A percentile compares a stretch with the other conserved stretches of the same genome.
Evolutionary conservation across 2,329 filamentous ascomycete species (phyloP).

Genomic region (Aureobasidium sp.): DNA sequence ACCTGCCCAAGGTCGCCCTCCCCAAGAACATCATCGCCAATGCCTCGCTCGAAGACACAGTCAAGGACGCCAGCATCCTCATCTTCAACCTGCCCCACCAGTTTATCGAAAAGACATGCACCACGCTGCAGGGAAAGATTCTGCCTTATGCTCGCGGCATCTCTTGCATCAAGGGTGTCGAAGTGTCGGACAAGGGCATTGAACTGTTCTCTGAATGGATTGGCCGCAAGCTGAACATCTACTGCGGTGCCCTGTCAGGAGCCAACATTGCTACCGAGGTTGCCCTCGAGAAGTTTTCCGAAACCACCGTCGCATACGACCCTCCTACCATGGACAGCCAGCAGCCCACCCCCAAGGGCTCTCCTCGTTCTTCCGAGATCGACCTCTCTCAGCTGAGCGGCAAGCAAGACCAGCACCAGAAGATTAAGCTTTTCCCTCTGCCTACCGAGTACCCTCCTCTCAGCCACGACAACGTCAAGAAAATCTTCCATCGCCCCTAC

Average conservation of each 20-base stretch:
- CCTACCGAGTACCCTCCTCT: slow-evolving; percentile 79
- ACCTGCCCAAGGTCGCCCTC: slow-evolving; percentile 80
- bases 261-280: slow-evolving; percentile 97
- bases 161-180: slow-evolving; percentile 96
- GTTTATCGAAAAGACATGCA: slow-evolving; percentile 84
- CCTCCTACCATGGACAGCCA: slow-evolving; percentile 83
- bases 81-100: slow-evolving; percentile 96
- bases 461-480: slow-evolving; percentile 74
- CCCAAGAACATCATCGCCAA: slow-evolving; percentile 80
- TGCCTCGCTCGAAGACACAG: slow-evolving; percentile 70
- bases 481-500: slow-evolving; percentile 90
- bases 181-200: slow-evolving; percentile 79
- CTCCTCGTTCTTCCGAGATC: slow-evolving; percentile 43
- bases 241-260: slow-evolving; percentile 90
- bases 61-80: slow-evolving; percentile 77
- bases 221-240: slow-evolving; percentile 83
- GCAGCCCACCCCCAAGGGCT: slow-evolving; percentile 55
- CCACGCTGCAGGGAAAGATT: slow-evolving; percentile 78
- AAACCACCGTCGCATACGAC: slow-evolving; percentile 95
- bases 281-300: slow-evolving; percentile 90
- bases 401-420: slow-evolving; percentile 53
- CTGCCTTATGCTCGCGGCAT: slow-evolving; percentile 88
- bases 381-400: slow-evolving; percentile 22
- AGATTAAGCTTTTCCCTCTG: slow-evolving; percentile 65
- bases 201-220: slow-evolving; percentile 93